These are phyloP conservation scores for Paramecium primaurelia DNA, from an alignment of 73 alveolate genomes.

Conservation along the genomic window DNA sequence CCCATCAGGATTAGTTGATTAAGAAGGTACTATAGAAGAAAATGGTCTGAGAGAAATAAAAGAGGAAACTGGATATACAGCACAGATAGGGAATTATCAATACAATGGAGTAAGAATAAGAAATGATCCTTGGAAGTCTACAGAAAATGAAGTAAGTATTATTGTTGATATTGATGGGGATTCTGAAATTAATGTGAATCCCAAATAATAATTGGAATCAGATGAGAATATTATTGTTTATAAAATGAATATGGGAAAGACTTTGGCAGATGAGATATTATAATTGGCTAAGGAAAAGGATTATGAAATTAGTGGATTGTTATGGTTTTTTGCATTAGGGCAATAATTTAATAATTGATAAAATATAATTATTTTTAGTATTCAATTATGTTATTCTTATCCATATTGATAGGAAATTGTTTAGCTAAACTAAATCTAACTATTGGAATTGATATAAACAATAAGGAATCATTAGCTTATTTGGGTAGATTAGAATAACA, in stretches of 20 bases:
- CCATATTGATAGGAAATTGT: not conserved
- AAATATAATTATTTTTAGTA: not conserved
- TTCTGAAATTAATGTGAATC: conserved; percentile 20
- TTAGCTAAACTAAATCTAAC: not conserved
- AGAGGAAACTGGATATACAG: conserved; percentile 62
- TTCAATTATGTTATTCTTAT: not conserved
- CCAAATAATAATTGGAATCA: conserved; percentile 33
- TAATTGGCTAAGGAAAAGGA: conserved; percentile 7
- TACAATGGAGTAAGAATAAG: not conserved
- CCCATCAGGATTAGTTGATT: conserved; percentile 59
- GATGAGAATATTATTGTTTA: conserved; percentile 54
- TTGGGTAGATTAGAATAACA: not conserved
- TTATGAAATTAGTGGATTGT: not conserved
- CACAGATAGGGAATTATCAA: not conserved
- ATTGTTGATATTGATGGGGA: conserved; percentile 57
- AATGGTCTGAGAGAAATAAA: conserved; percentile 54
- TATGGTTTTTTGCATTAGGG: conserved; percentile 10
- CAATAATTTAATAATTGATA: not conserved
- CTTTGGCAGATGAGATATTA: not conserved
- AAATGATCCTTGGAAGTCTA: conserved; percentile 60
- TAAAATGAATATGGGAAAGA: not conserved
- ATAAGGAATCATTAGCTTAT: not conserved
- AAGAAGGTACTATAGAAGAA: not conserved
- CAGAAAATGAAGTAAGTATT: not conserved
- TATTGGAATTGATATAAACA: not conserved